These are phyloP conservation scores for Neonectria hederae DNA, from an alignment of 2,329 filamentous ascomycete species.

Conservation along the genomic window DNA sequence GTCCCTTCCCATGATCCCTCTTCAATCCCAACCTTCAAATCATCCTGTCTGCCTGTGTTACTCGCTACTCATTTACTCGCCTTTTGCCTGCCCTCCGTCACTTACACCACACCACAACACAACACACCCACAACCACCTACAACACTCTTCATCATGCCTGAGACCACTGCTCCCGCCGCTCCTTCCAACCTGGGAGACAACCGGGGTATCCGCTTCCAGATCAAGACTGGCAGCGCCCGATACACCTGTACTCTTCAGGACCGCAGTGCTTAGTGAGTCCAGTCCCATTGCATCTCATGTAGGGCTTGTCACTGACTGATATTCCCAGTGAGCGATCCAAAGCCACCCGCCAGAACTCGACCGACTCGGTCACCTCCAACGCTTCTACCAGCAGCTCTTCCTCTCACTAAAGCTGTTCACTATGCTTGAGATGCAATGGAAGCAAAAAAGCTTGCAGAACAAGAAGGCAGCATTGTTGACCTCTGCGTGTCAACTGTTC, in stretches of 20 bases:
- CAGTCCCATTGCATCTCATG: background rate
- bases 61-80: background rate
- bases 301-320: slow-evolving; percentile 27
- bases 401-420: slow-evolving; percentile 31
- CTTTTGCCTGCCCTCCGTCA: background rate
- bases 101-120: slow-evolving; percentile 22
- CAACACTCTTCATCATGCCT: slow-evolving; percentile 35
- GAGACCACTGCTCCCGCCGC: slow-evolving; percentile 31
- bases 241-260: slow-evolving; percentile 55
- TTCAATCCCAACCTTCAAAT: slow-evolving; percentile 2
- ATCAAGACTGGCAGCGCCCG: slow-evolving; percentile 55
- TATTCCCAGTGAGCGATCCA: slow-evolving; percentile 50
- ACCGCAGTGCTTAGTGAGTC: slow-evolving; percentile 56
- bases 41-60: slow-evolving; percentile 4
- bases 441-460: background rate
- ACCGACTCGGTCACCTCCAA: slow-evolving; percentile 47
- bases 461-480: slow-evolving; percentile 2
- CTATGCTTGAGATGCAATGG: background rate
- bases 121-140: slow-evolving; percentile 18
- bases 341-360: slow-evolving; percentile 50
- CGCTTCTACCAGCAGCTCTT: slow-evolving; percentile 41
- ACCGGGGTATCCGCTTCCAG: slow-evolving; percentile 56
- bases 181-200: slow-evolving; percentile 47
- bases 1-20: background rate
- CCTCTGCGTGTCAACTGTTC: slow-evolving; percentile 9